phyloP scores from a whole-genome alignment of 2,329 filamentous ascomycete species.

The Colletotrichum brevisporum region DNA sequence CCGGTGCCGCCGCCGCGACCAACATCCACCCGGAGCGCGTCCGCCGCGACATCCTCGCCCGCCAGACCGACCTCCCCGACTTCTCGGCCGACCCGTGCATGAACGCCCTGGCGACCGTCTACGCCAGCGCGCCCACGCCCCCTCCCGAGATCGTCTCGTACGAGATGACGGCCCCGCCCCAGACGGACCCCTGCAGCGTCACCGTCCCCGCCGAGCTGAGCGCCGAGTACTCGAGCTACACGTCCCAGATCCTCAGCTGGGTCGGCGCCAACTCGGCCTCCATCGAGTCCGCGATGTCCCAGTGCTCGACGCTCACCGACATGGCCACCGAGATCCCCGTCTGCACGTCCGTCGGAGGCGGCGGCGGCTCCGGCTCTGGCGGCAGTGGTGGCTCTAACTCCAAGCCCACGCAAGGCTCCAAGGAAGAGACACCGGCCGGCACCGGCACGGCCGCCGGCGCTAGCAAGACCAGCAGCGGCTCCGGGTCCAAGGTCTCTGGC shows the following conservation, averaged over 20 bases:
- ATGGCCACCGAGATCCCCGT: conserved; percentile 31
- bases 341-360: conserved; percentile 18
- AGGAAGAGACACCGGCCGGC: background rate
- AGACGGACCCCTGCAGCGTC: conserved; percentile 45
- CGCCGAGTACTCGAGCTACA: conserved; percentile 43
- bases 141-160: conserved; percentile 43
- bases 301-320: conserved; percentile 45
- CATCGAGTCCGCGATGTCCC: conserved; percentile 42
- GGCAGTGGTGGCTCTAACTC: background rate
- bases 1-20: conserved; percentile 41
- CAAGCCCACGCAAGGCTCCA: background rate
- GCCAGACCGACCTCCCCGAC: conserved; percentile 43
- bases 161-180: conserved; percentile 37
- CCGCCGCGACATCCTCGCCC: conserved; percentile 42
- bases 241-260: conserved; percentile 44
- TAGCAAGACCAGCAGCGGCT: conserved; percentile 1
- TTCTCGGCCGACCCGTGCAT: conserved; percentile 39
- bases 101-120: conserved; percentile 40
- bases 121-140: conserved; percentile 44
- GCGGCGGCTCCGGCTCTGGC: background rate
- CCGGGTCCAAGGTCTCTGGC: conserved; percentile 5
- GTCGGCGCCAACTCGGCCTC: conserved; percentile 42
- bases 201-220: conserved; percentile 44
- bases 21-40: conserved; percentile 38
- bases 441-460: conserved; percentile 10